Evolutionary conservation across 2,329 filamentous ascomycete genomes (phyloP).

Genomic region (Stagonosporopsis vannaccii): DNA sequence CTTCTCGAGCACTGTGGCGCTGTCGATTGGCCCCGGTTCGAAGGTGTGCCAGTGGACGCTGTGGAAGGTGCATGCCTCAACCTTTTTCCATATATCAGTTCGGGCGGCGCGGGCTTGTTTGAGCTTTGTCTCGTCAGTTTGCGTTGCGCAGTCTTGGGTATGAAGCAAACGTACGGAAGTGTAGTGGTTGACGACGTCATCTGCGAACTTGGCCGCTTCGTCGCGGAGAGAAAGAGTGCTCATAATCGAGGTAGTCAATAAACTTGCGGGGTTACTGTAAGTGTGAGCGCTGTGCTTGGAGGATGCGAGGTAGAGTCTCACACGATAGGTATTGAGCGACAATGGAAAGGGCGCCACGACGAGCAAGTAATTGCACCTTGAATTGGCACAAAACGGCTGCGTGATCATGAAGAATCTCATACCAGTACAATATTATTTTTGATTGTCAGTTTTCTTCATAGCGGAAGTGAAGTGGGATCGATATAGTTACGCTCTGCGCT

Average conservation of each 20-base stretch:
- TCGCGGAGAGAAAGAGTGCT: neutral
- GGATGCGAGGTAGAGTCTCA: neutral
- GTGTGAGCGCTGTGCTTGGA: neutral
- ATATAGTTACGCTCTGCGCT: too few relatives aligned
- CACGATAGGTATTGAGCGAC: neutral
- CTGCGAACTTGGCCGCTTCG: neutral
- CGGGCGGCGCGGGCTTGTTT: neutral
- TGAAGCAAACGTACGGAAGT: neutral
- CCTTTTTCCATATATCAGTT: neutral
- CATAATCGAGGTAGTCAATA: neutral
- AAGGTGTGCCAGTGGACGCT: neutral
- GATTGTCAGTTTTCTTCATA: too few relatives aligned
- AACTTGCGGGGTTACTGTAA: neutral
- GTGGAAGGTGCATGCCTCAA: neutral
- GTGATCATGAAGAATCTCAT: neutral
- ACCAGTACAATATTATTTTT: too few relatives aligned
- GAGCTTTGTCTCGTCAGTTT: neutral
- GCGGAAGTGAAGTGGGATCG: too few relatives aligned
- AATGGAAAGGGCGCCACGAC: neutral
- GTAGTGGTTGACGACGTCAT: neutral
- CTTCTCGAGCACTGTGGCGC: neutral
- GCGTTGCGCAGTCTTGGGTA: neutral
- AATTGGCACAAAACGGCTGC: neutral
- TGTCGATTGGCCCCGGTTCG: neutral
- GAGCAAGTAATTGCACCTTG: neutral